Evolutionary conservation across 345 rosid genomes (phyloP), one percentile per base, ranked within the genome.

Genomic region (Corchorus capsularis): DNA sequence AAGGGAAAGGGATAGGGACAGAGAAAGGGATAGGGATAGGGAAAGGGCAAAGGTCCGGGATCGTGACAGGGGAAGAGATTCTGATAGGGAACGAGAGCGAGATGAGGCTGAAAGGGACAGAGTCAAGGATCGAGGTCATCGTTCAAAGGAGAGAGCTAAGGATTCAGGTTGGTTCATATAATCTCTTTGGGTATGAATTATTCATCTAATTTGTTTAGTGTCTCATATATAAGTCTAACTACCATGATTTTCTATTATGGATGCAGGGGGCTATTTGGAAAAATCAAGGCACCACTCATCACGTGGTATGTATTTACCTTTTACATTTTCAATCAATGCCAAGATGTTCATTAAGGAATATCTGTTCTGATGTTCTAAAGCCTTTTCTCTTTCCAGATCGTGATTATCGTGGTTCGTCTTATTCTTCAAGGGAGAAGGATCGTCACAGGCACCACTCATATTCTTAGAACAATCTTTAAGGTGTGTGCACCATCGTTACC

Each of bases 281-380:
- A 92, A 83, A 83, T 84, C 93, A 59, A 88, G 95, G 78, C 93
- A 84, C 79, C 97, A 87, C 73, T 88, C 95, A 34, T 81, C 98
- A 41, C 89, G 94, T 1, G 97, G 91, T 88, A 82, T 19, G 69
- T 45, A 46, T 37, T 54, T 54, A 49, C 41, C 64, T 56, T 63
- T 75, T 1, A 27, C 17, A 27, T 14, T 19, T 22, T 4, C 15
- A 12, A 45, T 71, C 15, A 32, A 35, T 15, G 2, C 13, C 35
- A 55, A 20, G 13, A 20, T 53, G 17, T 53, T 53, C 32, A 27
- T 1, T 37, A 74, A 13, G 16, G 45, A 63, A 50, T 35, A 35
- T 19, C 35, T n/a, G 8, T 50, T 27, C 37, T 20, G 19, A 16
- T 73, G 17, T 12, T 61, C 80, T 54, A 39, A 53, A 2, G 8